Percentiles rank a stretch among this genome's conserved stretches.
Conservation (phyloP, 805 yeast genomes). For the Monosporozyma yasuniensis region DNA sequence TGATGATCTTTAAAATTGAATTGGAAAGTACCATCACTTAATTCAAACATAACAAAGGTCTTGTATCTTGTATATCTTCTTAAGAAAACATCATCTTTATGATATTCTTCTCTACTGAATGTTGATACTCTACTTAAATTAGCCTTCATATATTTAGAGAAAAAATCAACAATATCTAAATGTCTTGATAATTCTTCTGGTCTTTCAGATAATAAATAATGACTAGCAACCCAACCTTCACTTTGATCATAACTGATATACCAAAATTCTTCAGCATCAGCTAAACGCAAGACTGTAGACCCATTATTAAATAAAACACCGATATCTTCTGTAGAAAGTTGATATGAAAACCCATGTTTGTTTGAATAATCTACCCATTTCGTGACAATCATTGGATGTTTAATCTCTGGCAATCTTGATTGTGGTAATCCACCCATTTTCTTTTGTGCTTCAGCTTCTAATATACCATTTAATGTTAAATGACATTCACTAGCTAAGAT, state of each 20-base stretch:
- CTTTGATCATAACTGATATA: conserved; percentile 43
- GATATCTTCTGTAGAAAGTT: conserved; percentile 77
- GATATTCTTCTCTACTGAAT: conserved; percentile 41
- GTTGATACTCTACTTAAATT: conserved; percentile 71
- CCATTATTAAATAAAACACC: conserved; percentile 87
- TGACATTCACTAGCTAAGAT: conserved; percentile 39
- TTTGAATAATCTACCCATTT: conserved; percentile 98
- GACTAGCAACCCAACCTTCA: conserved; percentile 48
- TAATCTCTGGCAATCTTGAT: conserved; percentile 25
- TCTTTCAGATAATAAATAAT: conserved; percentile 34
- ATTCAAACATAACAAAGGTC: conserved; percentile 80
- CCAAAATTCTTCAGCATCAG: conserved; percentile 56
- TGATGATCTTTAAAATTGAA: conserved; percentile 94
- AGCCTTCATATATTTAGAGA: conserved; percentile 85
- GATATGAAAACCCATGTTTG: conserved; percentile 91
- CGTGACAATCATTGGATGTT: conserved; percentile 61
- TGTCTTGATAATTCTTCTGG: conserved; percentile 54
- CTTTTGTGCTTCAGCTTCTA: conserved; percentile 38
- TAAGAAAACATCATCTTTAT: conserved; percentile 62
- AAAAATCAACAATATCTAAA: conserved; percentile 78
- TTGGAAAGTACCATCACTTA: conserved; percentile 87
- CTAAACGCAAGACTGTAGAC: conserved; percentile 66
- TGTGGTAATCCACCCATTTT: conserved; percentile 33
- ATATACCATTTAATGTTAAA: conserved; percentile 37
- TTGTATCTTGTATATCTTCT: conserved; percentile 75